Conservation (phyloP, 1,139 yeast species). For the Tardiomyces digboiensis region DNA sequence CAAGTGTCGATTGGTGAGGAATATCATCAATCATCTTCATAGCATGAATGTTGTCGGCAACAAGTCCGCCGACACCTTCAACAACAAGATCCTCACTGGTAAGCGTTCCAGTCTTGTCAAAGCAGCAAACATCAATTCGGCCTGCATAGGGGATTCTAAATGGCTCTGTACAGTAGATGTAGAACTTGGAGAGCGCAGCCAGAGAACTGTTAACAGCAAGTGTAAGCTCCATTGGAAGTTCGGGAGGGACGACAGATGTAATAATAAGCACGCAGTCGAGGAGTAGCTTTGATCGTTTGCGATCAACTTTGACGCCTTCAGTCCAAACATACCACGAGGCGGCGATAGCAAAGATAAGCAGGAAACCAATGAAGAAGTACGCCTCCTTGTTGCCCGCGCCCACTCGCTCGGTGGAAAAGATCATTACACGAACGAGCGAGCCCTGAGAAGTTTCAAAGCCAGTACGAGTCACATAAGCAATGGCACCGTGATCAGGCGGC, state of each 20-base stretch:
- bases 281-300: slow-evolving; percentile 87
- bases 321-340: slow-evolving; percentile 99
- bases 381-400: slow-evolving; percentile 96
- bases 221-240: slow-evolving; percentile 97
- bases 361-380: slow-evolving; percentile 79
- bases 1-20: slow-evolving; percentile 60
- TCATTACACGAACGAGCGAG: slow-evolving; percentile 95
- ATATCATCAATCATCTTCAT: slow-evolving; percentile 48
- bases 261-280: slow-evolving; percentile 92
- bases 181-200: slow-evolving; percentile 77
- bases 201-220: slow-evolving; percentile 95
- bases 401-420: slow-evolving; percentile 92
- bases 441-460: slow-evolving; percentile 99
- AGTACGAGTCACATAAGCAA: slow-evolving; percentile 84
- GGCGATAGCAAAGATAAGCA: slow-evolving; percentile 83
- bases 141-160: slow-evolving; percentile 98
- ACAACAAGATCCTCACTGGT: slow-evolving; percentile 96
- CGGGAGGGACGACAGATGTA: slow-evolving; percentile 99
- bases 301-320: slow-evolving; percentile 93
- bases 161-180: slow-evolving; percentile 96
- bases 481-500: slow-evolving; percentile 86
- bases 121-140: slow-evolving; percentile 96
- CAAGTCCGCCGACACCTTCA: slow-evolving; percentile 90
- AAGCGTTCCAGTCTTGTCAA: slow-evolving; percentile 96
- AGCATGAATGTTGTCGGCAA: slow-evolving; percentile 36